A percentile compares a stretch with the other conserved stretches of the same genome.
Evolutionary conservation across 176 grass and related monocot genomes (phyloP).

Genomic region (Oryza nivara): DNA sequence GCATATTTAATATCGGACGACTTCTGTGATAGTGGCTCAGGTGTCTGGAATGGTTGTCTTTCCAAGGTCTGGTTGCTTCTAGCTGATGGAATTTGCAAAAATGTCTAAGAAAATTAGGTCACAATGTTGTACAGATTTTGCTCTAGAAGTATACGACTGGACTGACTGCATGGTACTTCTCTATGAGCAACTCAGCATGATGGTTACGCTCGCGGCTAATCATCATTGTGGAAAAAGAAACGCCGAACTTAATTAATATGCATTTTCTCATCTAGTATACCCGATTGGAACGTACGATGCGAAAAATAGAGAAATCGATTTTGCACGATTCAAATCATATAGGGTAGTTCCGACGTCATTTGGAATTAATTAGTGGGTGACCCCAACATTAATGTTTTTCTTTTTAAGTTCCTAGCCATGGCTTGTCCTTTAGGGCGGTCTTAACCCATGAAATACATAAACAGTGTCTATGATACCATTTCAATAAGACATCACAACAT

Average conservation of each 20-base stretch:
- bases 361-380: background rate
- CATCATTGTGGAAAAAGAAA: background rate
- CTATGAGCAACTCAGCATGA: constrained; percentile 2
- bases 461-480: too few relatives aligned
- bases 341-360: background rate
- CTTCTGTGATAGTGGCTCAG: constrained; percentile 40
- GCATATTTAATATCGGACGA: constrained; percentile 36
- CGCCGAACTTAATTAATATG: background rate
- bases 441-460: too few relatives aligned
- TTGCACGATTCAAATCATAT: background rate
- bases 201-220: background rate
- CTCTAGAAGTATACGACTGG: constrained; percentile 25
- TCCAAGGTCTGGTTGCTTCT: background rate
- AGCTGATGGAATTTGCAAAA: constrained; percentile 1
- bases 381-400: too few relatives aligned
- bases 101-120: constrained; percentile 22
- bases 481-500: too few relatives aligned
- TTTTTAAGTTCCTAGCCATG: too few relatives aligned
- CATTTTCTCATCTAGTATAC: background rate
- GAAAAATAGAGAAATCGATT: background rate
- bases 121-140: background rate
- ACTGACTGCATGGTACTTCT: background rate
- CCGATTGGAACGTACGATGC: background rate
- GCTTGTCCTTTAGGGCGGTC: too few relatives aligned
- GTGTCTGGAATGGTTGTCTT: background rate